Conservation (phyloP, 2,329 filamentous ascomycete species). For the Berkeleyomyces basicola region DNA sequence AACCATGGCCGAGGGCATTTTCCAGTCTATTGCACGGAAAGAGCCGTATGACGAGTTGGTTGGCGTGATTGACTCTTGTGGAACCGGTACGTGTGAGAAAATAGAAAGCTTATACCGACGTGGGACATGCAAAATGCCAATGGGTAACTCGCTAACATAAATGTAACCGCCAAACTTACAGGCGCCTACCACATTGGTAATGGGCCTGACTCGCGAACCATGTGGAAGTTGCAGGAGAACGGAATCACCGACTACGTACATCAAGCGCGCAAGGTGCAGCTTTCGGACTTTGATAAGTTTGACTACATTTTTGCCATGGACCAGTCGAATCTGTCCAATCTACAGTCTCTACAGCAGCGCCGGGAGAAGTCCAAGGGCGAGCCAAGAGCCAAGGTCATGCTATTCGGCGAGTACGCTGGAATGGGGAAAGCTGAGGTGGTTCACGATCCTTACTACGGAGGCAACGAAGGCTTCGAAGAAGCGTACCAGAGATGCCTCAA, state of each 20-base stretch:
- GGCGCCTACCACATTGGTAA: constrained; percentile 71
- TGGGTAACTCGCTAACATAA: constrained; percentile 53
- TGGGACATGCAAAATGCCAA: constrained; percentile 59
- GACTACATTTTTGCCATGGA: constrained; percentile 98
- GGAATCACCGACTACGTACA: constrained; percentile 66
- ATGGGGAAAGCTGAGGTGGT: constrained; percentile 53
- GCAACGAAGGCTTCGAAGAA: constrained; percentile 57
- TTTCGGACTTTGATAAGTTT: constrained; percentile 64
- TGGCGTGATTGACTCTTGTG: constrained; percentile 65
- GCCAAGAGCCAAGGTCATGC: constrained; percentile 42
- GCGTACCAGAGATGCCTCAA: constrained; percentile 72
- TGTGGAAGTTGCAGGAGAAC: constrained; percentile 57
- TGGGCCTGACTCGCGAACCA: constrained; percentile 58
- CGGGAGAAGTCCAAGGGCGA: constrained; percentile 34
- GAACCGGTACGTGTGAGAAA: constrained; percentile 40
- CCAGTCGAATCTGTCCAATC: constrained; percentile 55
- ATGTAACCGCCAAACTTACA: constrained; percentile 16
- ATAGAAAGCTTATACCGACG: constrained; percentile 33
- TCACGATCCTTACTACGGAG: constrained; percentile 88
- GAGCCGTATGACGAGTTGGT: constrained; percentile 44
- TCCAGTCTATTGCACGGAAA: constrained; percentile 52
- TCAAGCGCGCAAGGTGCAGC: constrained; percentile 43
- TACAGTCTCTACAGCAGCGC: constrained; percentile 43
- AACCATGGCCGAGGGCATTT: constrained; percentile 92
- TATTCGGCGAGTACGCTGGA: constrained; percentile 73